Conservation (phyloP, 306 rosid genomes). For the Vigna hirtella region DNA sequence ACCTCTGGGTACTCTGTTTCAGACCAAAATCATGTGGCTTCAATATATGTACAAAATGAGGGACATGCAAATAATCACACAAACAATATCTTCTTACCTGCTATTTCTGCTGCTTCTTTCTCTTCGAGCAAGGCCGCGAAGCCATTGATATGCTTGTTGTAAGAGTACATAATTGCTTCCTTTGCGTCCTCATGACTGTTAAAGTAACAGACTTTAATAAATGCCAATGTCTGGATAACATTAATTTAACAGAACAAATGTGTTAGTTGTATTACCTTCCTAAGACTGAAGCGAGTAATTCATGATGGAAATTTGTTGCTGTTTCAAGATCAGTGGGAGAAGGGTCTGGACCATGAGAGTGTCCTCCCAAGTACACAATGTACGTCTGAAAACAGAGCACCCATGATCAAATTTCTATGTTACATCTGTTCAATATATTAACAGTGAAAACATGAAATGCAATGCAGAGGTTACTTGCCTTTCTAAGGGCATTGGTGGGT, state of each 20-base stretch:
- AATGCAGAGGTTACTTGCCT: conserved; percentile 10
- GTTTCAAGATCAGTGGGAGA: conserved; percentile 28
- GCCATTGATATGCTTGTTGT: conserved; percentile 65
- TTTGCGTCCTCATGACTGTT: not conserved
- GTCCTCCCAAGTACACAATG: not conserved
- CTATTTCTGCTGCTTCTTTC: conserved; percentile 51
- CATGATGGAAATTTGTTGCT: conserved; percentile 42
- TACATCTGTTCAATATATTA: too few relatives aligned
- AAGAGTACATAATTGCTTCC: conserved; percentile 55
- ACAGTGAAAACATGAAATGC: not conserved
- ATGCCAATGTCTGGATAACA: not conserved
- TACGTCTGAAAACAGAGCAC: not conserved
- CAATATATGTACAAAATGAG: not conserved
- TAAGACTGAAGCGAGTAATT: conserved; percentile 38
- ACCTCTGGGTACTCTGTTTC: conserved; percentile 48
- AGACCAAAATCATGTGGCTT: not conserved
- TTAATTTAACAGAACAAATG: too few relatives aligned
- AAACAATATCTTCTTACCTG: conserved; percentile 44
- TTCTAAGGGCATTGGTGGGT: conserved; percentile 35
- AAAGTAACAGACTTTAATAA: not conserved
- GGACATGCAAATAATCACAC: not conserved
- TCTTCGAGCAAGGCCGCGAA: conserved; percentile 72
- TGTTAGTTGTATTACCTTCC: conserved; percentile 26
- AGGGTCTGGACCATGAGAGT: conserved; percentile 45
- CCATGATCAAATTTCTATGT: not conserved